Evolutionary conservation across 257 asterid genomes (phyloP).

Genomic region (Przewalskia tangutica): DNA sequence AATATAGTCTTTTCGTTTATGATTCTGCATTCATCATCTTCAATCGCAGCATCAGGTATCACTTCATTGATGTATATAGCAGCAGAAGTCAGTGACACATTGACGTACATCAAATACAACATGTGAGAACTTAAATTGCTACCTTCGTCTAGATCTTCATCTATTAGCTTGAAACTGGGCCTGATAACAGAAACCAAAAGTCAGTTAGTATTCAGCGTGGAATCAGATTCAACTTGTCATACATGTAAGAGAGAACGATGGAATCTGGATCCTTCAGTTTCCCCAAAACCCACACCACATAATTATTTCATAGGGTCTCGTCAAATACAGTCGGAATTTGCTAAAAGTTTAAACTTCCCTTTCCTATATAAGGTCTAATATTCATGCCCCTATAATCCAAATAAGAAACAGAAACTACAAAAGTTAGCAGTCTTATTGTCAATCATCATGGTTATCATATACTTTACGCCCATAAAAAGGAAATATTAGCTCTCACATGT

Average conservation of each 20-base stretch:
- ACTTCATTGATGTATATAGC: conserved; percentile 23
- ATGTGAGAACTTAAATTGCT: conserved; percentile 12
- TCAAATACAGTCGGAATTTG: neutral
- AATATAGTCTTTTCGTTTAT: conserved; percentile 61
- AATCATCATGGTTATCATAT: neutral
- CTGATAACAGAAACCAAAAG: conserved; percentile 32
- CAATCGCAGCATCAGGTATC: conserved; percentile 26
- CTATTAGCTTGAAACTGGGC: conserved; percentile 86
- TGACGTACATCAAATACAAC: conserved; percentile 10
- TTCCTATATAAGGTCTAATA: neutral
- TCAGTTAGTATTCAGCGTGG: conserved; percentile 1
- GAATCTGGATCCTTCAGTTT: neutral
- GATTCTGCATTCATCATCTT: conserved; percentile 71
- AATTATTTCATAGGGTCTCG: neutral
- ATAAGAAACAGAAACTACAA: neutral
- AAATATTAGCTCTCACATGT: conserved; percentile 39
- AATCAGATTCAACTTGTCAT: neutral
- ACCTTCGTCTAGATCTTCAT: conserved; percentile 66
- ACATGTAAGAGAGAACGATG: neutral
- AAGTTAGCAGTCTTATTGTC: neutral
- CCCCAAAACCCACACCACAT: neutral
- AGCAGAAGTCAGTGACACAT: conserved; percentile 10
- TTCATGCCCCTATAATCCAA: neutral
- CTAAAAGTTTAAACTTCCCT: neutral
- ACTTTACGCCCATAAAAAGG: neutral